These are phyloP conservation scores for Sugiyamaella chiloensis DNA, from an alignment of 805 yeast genomes.

Conservation along the genomic window DNA sequence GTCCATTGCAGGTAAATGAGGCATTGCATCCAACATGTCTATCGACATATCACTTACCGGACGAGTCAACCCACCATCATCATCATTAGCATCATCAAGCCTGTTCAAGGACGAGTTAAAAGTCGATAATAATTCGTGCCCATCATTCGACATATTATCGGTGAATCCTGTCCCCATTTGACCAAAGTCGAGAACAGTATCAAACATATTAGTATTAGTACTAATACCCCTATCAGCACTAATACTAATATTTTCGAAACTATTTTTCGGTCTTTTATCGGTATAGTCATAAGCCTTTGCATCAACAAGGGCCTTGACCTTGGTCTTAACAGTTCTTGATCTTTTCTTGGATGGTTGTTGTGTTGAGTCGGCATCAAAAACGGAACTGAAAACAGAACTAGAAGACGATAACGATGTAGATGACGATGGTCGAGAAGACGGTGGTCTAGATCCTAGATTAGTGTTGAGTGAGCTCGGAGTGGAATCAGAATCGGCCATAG, in stretches of 20 bases:
- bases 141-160: too few species aligned
- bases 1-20: slow-evolving; percentile 3
- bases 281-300: too few species aligned
- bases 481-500: not conserved
- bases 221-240: too few species aligned
- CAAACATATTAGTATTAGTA: not conserved
- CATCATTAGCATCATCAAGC: not conserved
- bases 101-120: not conserved
- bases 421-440: too few species aligned
- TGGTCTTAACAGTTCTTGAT: not conserved
- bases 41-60: not conserved
- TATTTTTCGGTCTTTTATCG: not conserved
- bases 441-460: not conserved
- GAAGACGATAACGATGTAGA: too few species aligned
- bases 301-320: not conserved
- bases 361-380: too few species aligned
- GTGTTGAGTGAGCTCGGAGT: not conserved
- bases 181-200: too few species aligned
- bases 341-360: not conserved
- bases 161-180: too few species aligned
- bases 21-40: not conserved
- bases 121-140: too few species aligned
- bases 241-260: not conserved
- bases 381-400: too few species aligned
- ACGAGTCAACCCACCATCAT: not conserved